Base-by-base conservation (phyloP, 2,329 filamentous ascomycete species). In the Clonostachys chloroleuca region DNA sequence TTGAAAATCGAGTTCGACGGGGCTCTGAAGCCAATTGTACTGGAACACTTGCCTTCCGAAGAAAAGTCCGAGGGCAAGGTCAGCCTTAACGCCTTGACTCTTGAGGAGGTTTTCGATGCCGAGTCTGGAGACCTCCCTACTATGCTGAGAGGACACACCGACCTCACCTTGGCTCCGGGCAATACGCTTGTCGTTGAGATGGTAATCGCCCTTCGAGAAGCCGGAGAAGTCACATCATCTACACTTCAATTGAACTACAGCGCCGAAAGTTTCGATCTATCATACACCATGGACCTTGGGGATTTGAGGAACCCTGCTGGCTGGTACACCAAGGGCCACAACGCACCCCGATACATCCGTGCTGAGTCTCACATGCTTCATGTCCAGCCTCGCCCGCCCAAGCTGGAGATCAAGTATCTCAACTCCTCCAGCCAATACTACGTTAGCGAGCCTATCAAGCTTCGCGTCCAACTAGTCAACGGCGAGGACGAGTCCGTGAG, bases 381-480 rank as follows among this genome's bases (percentile, higher is more conserved):
- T 47, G 83, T 99, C 20, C 75, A 91, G 46, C 92, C 94, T 2
- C 88, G 95, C 54, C 94, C 92, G 30, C 94, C 94, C 1, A 97
- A 96, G 66, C 83, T 99, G 71, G 84, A 89, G 55, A 81, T 99
- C 42, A 77, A 72, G 24, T 69, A 89, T 10, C 72, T 80, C 3
- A 77, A 81, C 39, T 66, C 85, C 8, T 72, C 77, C 48, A 76
- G 81, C 12, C 84, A 91, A 47, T 95, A 92, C 63, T 97, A 96
- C 61, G 88, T 87, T 2, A 87, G 95, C 56, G 94, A 99, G 67
- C 64, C 72, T 0, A 80, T 96, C 30, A 71, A 72, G 7, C 64
- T 97, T 18, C 69, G 77, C 1, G 73, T 97, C 37, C 80, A 86
- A 40, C 70, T 96, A 4, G 59, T 83, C 48, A 99, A 99, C 55